phyloP scores from a whole-genome alignment of 2,329 filamentous ascomycete genomes.

The Ascochyta rabiei region DNA sequence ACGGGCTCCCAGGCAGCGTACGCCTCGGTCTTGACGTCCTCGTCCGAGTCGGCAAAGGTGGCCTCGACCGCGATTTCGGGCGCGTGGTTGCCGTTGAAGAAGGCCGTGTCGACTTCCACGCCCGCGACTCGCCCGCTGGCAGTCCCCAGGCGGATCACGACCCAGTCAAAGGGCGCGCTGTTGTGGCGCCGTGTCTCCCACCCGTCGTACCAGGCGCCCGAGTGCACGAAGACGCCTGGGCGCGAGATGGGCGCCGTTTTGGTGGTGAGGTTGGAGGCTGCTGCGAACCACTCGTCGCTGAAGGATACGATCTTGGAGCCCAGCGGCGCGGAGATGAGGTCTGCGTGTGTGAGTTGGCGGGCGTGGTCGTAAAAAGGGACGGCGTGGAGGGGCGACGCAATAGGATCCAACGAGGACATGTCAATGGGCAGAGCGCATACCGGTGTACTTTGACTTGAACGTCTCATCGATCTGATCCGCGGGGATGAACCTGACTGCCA shows the following conservation, averaged over 20 bases:
- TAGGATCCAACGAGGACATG: too few relatives aligned
- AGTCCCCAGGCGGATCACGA: conserved; percentile 64
- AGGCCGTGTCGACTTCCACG: conserved; percentile 79
- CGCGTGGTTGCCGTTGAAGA: conserved; percentile 83
- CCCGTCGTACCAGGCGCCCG: conserved; percentile 69
- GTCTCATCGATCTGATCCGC: conserved; percentile 59
- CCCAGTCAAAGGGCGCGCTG: conserved; percentile 63
- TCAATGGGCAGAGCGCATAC: conserved; percentile 30
- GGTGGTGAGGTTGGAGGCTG: conserved; percentile 64
- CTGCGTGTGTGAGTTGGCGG: conserved; percentile 32
- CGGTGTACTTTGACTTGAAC: conserved; percentile 62
- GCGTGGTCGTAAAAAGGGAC: background rate
- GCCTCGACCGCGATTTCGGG: conserved; percentile 80
- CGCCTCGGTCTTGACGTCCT: conserved; percentile 59
- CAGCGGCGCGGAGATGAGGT: conserved; percentile 60
- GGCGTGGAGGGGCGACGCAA: background rate
- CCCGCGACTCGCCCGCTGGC: conserved; percentile 74
- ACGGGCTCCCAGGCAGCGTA: conserved; percentile 71
- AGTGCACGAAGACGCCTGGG: conserved; percentile 64
- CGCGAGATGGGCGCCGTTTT: conserved; percentile 62
- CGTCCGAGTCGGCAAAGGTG: conserved; percentile 63
- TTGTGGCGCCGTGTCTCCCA: conserved; percentile 70
- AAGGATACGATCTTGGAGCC: conserved; percentile 60
- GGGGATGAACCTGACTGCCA: conserved; percentile 48
- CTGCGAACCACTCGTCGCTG: conserved; percentile 68